Base-by-base conservation (phyloP, 2,329 filamentous ascomycete species). In the Monosporascus sp. region DNA sequence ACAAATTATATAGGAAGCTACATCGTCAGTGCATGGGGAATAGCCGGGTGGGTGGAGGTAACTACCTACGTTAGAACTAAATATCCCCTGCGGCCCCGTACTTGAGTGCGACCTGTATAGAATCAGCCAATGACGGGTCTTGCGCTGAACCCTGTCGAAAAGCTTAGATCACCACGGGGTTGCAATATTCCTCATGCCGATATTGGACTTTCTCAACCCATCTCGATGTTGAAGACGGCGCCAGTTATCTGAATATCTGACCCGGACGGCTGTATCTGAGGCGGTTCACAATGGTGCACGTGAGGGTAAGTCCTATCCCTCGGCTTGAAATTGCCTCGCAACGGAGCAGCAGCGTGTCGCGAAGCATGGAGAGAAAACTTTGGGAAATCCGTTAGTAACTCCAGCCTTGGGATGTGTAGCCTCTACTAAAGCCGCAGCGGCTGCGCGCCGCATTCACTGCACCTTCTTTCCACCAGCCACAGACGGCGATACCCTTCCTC, bases 401-500 rank as follows among this genome's bases (percentile, higher is more conserved):
- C 6, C 24, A 1, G 31, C 31, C 27, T 20, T 0, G 18, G 7
- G 27, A 36, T 15, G 18, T 27, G 36, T 27, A 68, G 65, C 62
- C 64, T n/a, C 54, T 68, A 22, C 50, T 66, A n/a, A 56, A 59
- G 8, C 63, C 65, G 50, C 66, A 66, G 49, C 58, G 58, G 50
- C 55, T 68, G 55, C 67, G 65, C 46, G 45, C 59, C 37, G 52
- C 58, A 39, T 46, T 66, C 39, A 53, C 51, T 37, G 51, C 60
- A 14, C 53, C 55, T 8, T 35, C 11, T 35, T 14, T 35, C 49
- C 50, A 17, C 3, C 51, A 18, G 11, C 54, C 14, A 41, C 49
- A 11, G 48, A 41, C 46, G 1, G 50, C 53, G 15, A 35, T 47
- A 35, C 43, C 20, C 24, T 36, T 24, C 25, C 24, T n/a, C 25